phyloP scores from a whole-genome alignment of 805 yeast species.

The Lipomyces yamanashiensis region DNA sequence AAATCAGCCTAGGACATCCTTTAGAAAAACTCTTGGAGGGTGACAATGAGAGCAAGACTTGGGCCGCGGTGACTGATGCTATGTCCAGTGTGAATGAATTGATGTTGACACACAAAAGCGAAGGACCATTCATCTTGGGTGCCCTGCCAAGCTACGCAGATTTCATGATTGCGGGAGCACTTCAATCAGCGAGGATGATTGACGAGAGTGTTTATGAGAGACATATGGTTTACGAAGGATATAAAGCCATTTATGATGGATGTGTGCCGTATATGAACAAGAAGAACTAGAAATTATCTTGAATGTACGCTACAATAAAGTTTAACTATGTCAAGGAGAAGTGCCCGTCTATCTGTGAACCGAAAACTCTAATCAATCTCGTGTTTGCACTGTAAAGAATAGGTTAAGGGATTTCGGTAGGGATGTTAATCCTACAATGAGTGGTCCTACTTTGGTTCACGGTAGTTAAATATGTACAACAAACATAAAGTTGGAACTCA shows the following conservation, averaged over 20 bases:
- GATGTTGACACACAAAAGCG: not conserved
- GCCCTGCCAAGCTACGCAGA: conserved; percentile 4
- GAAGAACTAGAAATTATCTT: conserved; percentile 12
- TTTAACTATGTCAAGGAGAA: too few species aligned
- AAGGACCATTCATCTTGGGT: conserved; percentile 10
- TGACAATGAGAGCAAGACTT: not conserved
- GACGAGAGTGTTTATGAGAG: not conserved
- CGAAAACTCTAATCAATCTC: too few species aligned
- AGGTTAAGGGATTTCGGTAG: too few species aligned
- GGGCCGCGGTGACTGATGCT: not conserved
- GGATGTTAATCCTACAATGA: too few species aligned
- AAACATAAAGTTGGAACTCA: too few species aligned
- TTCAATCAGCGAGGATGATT: not conserved
- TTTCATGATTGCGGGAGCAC: conserved; percentile 6
- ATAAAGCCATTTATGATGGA: conserved; percentile 4
- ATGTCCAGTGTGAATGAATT: not conserved
- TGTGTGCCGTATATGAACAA: conserved; percentile 5
- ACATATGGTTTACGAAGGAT: conserved; percentile 3
- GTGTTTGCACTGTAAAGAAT: too few species aligned
- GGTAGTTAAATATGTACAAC: too few species aligned
- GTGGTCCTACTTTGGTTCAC: too few species aligned
- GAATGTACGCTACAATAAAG: too few species aligned
- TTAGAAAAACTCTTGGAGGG: not conserved
- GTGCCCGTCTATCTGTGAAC: too few species aligned
- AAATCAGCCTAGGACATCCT: conserved; percentile 4